phyloP scores from a whole-genome alignment of 495 filamentous ascomycete species.

The Pyrenopolyporus hunteri region DNA sequence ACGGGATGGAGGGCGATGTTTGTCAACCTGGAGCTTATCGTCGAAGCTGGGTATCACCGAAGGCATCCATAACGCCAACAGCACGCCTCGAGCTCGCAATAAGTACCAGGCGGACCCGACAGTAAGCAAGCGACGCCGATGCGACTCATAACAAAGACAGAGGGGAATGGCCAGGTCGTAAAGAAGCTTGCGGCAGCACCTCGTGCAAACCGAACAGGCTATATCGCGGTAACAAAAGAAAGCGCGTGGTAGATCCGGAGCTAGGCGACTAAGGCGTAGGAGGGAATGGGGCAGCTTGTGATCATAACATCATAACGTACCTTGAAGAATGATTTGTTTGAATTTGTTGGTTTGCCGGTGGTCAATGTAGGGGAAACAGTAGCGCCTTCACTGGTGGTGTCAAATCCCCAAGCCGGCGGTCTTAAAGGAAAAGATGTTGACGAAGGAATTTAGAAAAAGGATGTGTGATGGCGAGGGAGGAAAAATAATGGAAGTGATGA shows the following conservation, averaged over 20 bases:
- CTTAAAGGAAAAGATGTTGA: constrained; percentile 6
- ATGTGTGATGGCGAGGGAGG: constrained; percentile 21
- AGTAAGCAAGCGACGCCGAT: constrained; percentile 1
- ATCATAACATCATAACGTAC: constrained; percentile 35
- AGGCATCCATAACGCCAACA: constrained; percentile 8
- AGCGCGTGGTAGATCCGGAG: constrained; percentile 32
- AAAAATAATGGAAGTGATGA: constrained; percentile 39
- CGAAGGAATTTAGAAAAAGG: constrained; percentile 17
- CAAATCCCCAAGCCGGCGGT: background rate
- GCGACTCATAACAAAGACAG: constrained; percentile 25
- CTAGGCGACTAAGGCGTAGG: constrained; percentile 28
- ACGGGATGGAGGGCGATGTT: constrained; percentile 19
- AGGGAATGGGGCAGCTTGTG: constrained; percentile 33
- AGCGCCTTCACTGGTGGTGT: constrained; percentile 1
- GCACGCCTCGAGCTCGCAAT: constrained; percentile 3
- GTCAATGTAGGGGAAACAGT: constrained; percentile 1
- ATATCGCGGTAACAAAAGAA: constrained; percentile 29
- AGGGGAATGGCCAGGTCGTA: constrained; percentile 9
- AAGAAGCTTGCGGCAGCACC: constrained; percentile 10
- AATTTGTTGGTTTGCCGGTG: background rate
- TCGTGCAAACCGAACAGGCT: constrained; percentile 16
- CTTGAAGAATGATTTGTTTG: constrained; percentile 24
- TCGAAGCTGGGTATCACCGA: constrained; percentile 15
- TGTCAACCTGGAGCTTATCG: constrained; percentile 11
- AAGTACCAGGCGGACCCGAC: background rate